Percentiles rank a stretch among this genome's conserved stretches.
These are phyloP conservation scores for Mycena filopes DNA, from an alignment of 768 basidiomycete species.

Conservation along the genomic window DNA sequence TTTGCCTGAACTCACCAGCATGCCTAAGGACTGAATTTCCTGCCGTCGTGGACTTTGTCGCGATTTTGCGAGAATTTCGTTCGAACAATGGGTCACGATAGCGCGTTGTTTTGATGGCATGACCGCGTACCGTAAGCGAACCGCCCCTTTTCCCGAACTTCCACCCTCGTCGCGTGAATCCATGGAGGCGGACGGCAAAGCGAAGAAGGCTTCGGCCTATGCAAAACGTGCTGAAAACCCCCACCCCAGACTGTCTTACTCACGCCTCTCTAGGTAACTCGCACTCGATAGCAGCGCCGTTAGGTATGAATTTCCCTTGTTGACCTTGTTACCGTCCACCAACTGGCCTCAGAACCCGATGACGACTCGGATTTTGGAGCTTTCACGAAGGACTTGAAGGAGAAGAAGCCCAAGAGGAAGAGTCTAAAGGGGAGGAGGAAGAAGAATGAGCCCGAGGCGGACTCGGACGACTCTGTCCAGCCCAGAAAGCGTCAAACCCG, in stretches of 20 bases:
- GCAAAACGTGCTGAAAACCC: slow-evolving; percentile 43
- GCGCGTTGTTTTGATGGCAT: too few species aligned
- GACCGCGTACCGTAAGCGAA: too few species aligned
- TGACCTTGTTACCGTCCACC: not conserved
- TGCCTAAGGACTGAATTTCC: too few species aligned
- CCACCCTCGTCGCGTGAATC: not conserved
- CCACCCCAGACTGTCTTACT: not conserved
- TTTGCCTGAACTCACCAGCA: too few species aligned
- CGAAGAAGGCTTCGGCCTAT: slow-evolving; percentile 36
- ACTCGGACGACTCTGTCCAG: too few species aligned
- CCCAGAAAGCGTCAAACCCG: slow-evolving; percentile 33
- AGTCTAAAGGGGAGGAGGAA: too few species aligned
- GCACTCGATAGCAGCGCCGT: slow-evolving; percentile 42
- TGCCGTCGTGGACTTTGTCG: too few species aligned
- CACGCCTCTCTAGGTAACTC: slow-evolving; percentile 41
- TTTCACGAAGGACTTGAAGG: slow-evolving; percentile 36
- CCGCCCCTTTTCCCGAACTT: not conserved
- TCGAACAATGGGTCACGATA: too few species aligned
- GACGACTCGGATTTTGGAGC: slow-evolving; percentile 62
- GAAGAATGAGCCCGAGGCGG: too few species aligned
- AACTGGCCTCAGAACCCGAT: slow-evolving; percentile 48
- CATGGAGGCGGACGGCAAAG: not conserved
- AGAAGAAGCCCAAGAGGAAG: slow-evolving; percentile 27
- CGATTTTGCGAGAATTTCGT: too few species aligned
- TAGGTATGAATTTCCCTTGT: slow-evolving; percentile 44